Conservation (phyloP, 2,329 filamentous ascomycete species). For the Microcera coccophila region DNA sequence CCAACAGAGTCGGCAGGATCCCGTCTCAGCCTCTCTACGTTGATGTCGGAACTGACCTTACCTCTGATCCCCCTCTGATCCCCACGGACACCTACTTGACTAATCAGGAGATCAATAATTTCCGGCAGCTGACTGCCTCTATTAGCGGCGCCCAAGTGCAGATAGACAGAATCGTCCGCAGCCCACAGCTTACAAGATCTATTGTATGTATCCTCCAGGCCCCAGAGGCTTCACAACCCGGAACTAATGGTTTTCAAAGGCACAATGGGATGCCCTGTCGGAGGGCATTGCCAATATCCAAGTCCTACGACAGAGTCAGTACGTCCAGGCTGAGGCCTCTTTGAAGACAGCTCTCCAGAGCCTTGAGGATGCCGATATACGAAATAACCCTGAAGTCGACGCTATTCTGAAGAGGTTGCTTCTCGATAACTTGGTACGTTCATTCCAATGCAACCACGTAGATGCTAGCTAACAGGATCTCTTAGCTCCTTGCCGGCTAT, state of each 20-base stretch:
- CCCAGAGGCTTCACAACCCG: too few species aligned
- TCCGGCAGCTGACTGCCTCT: neutral
- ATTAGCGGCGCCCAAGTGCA: neutral
- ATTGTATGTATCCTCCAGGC: too few species aligned
- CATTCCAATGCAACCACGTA: neutral
- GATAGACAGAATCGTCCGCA: too few species aligned
- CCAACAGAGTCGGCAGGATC: neutral
- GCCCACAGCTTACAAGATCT: too few species aligned
- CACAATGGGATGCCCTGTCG: neutral
- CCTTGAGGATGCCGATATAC: neutral
- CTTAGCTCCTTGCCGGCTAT: constrained; percentile 3
- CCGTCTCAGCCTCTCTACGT: neutral
- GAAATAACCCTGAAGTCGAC: neutral
- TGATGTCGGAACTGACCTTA: neutral
- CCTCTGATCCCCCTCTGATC: neutral
- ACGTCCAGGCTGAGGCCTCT: neutral
- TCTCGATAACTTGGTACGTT: constrained; percentile 3
- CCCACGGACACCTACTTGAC: neutral
- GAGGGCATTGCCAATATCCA: neutral
- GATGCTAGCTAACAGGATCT: neutral
- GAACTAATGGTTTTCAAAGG: too few species aligned
- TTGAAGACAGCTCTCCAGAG: neutral
- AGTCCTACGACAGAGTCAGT: neutral
- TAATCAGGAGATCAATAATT: neutral
- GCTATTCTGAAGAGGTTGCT: neutral